These are phyloP conservation scores for Heliosperma pusillum DNA, from an alignment of 148 eudicot species.

Conservation along the genomic window DNA sequence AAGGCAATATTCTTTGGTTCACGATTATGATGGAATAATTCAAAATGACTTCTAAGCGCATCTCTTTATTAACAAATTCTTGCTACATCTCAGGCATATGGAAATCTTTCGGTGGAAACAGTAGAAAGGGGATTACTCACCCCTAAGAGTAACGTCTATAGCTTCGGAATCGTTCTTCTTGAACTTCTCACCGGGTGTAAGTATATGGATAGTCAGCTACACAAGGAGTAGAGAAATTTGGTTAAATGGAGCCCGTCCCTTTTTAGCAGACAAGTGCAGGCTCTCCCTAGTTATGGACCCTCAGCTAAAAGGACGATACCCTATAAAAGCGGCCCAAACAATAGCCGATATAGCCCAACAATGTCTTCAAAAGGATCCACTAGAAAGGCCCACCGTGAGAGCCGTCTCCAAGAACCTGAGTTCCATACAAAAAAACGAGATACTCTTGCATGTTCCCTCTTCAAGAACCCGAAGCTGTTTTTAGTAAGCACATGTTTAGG, in stretches of 20 bases:
- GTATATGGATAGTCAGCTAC: constrained; percentile 58
- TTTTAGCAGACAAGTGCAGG: constrained; percentile 72
- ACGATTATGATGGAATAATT: too few relatives aligned
- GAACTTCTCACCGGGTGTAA: constrained; percentile 88
- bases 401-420: constrained; percentile 55
- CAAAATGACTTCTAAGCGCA: not conserved
- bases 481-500: constrained; percentile 59
- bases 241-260: constrained; percentile 90
- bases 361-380: constrained; percentile 88
- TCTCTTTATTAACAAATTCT: not conserved
- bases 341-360: constrained; percentile 80
- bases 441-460: constrained; percentile 67
- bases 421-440: constrained; percentile 71
- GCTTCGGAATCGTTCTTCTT: constrained; percentile 83
- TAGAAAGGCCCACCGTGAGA: constrained; percentile 97
- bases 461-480: constrained; percentile 67
- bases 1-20: too few relatives aligned
- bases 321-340: constrained; percentile 70
- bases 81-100: constrained; percentile 49
- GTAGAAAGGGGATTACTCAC: constrained; percentile 78
- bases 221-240: constrained; percentile 82
- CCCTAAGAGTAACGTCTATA: constrained; percentile 90
- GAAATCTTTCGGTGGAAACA: constrained; percentile 76
- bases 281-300: constrained; percentile 89
- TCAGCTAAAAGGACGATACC: constrained; percentile 76